These are phyloP conservation scores for Glonium stellatum DNA, from an alignment of 495 filamentous ascomycete genomes.

Conservation along the genomic window DNA sequence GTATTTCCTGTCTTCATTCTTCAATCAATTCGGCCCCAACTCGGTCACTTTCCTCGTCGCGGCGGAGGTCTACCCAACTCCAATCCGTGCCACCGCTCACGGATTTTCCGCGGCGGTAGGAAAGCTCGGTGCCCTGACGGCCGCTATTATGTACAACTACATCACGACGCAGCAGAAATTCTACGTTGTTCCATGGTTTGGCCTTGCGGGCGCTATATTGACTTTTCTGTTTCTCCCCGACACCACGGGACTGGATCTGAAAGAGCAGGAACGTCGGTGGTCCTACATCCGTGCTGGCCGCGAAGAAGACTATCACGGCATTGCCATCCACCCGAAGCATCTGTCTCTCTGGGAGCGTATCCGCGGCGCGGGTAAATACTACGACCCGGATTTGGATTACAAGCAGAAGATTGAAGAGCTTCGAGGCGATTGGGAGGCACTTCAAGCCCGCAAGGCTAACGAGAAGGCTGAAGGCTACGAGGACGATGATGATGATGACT, in stretches of 20 bases:
- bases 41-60: slow-evolving; percentile 86
- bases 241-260: slow-evolving; percentile 85
- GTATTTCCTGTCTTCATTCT: slow-evolving; percentile 89
- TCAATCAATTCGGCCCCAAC: slow-evolving; percentile 96
- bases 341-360: slow-evolving; percentile 74
- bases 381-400: slow-evolving; percentile 71
- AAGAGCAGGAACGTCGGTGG: slow-evolving; percentile 91
- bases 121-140: slow-evolving; percentile 77
- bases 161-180: slow-evolving; percentile 71
- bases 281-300: slow-evolving; percentile 66
- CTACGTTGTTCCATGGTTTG: slow-evolving; percentile 87
- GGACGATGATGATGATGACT: slow-evolving; percentile 37
- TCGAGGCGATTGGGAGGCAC: slow-evolving; percentile 57
- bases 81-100: slow-evolving; percentile 83
- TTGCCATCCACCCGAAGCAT: slow-evolving; percentile 80
- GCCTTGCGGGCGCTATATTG: slow-evolving; percentile 68
- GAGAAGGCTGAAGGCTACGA: slow-evolving; percentile 41
- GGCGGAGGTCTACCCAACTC: slow-evolving; percentile 84
- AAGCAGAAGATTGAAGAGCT: slow-evolving; percentile 74
- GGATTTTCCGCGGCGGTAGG: slow-evolving; percentile 79
- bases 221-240: slow-evolving; percentile 80
- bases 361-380: slow-evolving; percentile 62
- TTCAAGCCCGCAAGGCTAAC: slow-evolving; percentile 42
- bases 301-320: slow-evolving; percentile 75
- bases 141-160: slow-evolving; percentile 81